These are phyloP conservation scores for Phytophthora pluvialis DNA, from an alignment of 352 stramenopile species.

Conservation along the genomic window DNA sequence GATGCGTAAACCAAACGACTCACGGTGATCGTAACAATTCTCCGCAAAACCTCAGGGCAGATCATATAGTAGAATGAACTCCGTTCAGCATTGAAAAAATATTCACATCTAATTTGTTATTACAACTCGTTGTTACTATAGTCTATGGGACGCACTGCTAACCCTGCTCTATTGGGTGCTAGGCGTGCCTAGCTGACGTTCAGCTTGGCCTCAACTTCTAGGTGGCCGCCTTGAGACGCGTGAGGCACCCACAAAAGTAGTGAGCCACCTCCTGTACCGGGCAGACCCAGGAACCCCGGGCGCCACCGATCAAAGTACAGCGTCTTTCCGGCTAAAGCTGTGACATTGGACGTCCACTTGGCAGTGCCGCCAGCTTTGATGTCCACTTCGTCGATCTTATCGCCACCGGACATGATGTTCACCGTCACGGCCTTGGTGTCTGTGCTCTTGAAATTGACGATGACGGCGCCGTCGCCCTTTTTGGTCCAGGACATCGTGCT, in stretches of 20 bases:
- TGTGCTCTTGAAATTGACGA: slow-evolving; percentile 47
- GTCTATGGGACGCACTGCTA: slow-evolving; percentile 11
- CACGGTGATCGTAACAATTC: background rate
- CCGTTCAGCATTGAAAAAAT: slow-evolving; percentile 1
- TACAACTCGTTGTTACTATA: slow-evolving; percentile 7
- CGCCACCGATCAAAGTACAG: slow-evolving; percentile 78
- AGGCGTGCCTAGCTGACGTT: slow-evolving; percentile 46
- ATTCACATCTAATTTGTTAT: slow-evolving; percentile 15
- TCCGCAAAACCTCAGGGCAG: too few relatives aligned
- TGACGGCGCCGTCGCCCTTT: slow-evolving; percentile 42
- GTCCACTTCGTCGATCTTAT: slow-evolving; percentile 45
- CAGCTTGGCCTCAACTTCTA: slow-evolving; percentile 55
- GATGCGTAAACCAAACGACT: too few relatives aligned
- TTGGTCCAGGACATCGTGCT: slow-evolving; percentile 50
- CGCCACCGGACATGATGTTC: slow-evolving; percentile 54
- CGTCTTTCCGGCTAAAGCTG: slow-evolving; percentile 56
- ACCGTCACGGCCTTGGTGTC: slow-evolving; percentile 54
- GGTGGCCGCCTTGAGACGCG: slow-evolving; percentile 41
- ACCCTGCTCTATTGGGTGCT: slow-evolving; percentile 12
- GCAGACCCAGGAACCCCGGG: slow-evolving; percentile 56
- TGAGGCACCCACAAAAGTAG: slow-evolving; percentile 66
- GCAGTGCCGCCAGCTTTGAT: slow-evolving; percentile 38
- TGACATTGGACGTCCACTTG: slow-evolving; percentile 45
- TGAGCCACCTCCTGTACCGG: slow-evolving; percentile 64
- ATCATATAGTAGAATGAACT: too few relatives aligned